These are phyloP conservation scores for Closterium sp. DNA, from an alignment of 139 green algal species.

Conservation along the genomic window DNA sequence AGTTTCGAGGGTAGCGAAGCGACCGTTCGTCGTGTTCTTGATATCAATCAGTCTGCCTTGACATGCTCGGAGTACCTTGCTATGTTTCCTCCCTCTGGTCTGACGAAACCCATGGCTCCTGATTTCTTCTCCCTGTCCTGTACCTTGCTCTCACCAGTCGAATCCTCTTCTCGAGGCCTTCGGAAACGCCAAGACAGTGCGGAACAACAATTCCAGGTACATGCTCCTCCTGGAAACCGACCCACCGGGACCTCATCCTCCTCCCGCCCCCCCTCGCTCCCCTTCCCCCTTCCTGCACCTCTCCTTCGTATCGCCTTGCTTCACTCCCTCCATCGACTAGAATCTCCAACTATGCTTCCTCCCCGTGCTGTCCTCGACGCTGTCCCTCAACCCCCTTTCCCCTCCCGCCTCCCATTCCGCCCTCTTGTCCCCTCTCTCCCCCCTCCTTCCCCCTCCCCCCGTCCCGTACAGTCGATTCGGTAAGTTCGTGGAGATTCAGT, in stretches of 20 bases:
- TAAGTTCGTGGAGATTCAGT: conserved; percentile 99
- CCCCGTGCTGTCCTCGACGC: background rate
- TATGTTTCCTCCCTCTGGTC: background rate
- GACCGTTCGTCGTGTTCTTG: background rate
- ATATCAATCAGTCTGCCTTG: background rate
- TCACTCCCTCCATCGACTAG: background rate
- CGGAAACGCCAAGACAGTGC: conserved; percentile 96
- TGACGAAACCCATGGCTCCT: background rate
- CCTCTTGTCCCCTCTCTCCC: background rate
- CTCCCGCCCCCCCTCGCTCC: background rate
- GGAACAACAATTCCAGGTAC: conserved; percentile 90
- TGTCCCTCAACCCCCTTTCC: background rate
- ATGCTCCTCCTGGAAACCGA: background rate
- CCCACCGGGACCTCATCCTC: background rate
- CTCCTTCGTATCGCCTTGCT: too few species aligned
- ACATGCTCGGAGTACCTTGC: background rate
- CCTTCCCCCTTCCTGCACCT: too few species aligned
- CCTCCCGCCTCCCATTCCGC: background rate
- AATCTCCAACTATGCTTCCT: background rate
- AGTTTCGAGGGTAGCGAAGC: background rate
- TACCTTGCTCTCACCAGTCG: conserved; percentile 63
- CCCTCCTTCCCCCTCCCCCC: background rate
- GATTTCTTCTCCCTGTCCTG: background rate
- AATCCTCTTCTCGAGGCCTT: conserved; percentile 98
- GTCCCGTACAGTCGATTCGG: conserved; percentile 79